phyloP scores from a whole-genome alignment of 1,284 basidiomycete species.

The Cryptococcus depauperatus region DNA sequence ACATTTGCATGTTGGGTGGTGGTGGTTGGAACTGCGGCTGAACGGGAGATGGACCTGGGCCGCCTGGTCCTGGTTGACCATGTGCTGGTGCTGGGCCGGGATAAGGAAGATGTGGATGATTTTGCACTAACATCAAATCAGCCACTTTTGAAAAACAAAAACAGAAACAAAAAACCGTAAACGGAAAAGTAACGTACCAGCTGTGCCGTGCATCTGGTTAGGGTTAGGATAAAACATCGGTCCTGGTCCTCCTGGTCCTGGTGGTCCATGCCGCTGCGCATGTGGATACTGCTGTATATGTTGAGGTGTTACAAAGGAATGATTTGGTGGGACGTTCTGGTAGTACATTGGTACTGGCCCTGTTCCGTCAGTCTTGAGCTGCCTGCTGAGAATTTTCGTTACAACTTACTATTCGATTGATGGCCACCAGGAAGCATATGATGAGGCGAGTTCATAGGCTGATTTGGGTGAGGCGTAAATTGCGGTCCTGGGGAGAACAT shows the following conservation, averaged over 20 bases:
- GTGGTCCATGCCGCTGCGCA: not conserved
- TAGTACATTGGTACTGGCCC: constrained; percentile 32
- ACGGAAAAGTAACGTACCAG: not conserved
- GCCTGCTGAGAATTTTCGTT: not conserved
- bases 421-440: constrained; percentile 24
- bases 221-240: not conserved
- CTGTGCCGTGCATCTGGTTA: not conserved
- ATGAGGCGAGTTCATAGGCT: constrained; percentile 16
- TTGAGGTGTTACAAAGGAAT: not conserved
- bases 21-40: constrained; percentile 9
- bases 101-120: not conserved
- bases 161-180: constrained; percentile 15
- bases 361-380: constrained; percentile 1
- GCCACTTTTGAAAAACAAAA: constrained; percentile 9
- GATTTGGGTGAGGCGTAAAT: constrained; percentile 23
- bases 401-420: constrained; percentile 31
- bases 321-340: constrained; percentile 25
- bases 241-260: not conserved
- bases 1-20: constrained; percentile 8
- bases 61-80: not conserved
- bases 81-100: not conserved
- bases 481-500: constrained; percentile 36
- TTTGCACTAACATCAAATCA: not conserved
- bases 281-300: not conserved
- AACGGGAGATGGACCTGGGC: not conserved